Percentiles rank a stretch among this genome's conserved stretches.
These are phyloP conservation scores for Taphrina sp. DNA, from an alignment of 1,139 yeast species.

Conservation along the genomic window DNA sequence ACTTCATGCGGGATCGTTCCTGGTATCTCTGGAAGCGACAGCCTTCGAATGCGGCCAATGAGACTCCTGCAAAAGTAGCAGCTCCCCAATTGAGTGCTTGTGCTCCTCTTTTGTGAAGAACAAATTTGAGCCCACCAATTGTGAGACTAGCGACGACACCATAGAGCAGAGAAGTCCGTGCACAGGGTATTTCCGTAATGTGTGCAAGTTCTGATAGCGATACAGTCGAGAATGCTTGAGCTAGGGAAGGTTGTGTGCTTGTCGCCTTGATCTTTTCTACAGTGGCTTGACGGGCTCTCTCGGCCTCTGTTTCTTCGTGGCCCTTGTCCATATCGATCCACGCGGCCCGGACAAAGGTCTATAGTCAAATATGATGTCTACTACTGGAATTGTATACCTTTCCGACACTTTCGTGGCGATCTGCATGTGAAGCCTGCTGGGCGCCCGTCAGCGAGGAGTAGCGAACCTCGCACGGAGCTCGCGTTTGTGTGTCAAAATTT, in stretches of 20 bases:
- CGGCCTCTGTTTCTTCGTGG: slow-evolving; percentile 30
- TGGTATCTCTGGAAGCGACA: slow-evolving; percentile 29
- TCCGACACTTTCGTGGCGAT: too few species aligned
- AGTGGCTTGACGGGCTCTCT: slow-evolving; percentile 14
- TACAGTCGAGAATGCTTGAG: slow-evolving; percentile 20
- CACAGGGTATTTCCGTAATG: slow-evolving; percentile 29
- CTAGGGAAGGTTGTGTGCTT: slow-evolving; percentile 12
- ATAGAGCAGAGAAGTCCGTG: slow-evolving; percentile 20
- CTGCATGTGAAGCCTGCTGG: too few species aligned
- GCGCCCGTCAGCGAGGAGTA: too few species aligned
- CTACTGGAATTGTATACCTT: too few species aligned
- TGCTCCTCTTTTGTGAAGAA: slow-evolving; percentile 12
- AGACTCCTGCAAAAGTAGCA: slow-evolving; percentile 20
- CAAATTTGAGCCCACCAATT: slow-evolving; percentile 23
- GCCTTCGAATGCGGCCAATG: slow-evolving; percentile 26
- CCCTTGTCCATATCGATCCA: slow-evolving; percentile 24
- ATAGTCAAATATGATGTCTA: too few species aligned
- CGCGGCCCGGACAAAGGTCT: too few species aligned
- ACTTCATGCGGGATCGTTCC: slow-evolving; percentile 29
- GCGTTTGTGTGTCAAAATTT: too few species aligned
- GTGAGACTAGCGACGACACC: slow-evolving; percentile 13
- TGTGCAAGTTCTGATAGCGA: slow-evolving; percentile 16
- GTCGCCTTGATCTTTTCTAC: slow-evolving; percentile 16
- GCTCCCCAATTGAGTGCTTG: slow-evolving; percentile 32
- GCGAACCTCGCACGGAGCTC: too few species aligned